A percentile compares a stretch with the other conserved stretches of the same genome.
Evolutionary conservation across 441 rosid species (phyloP).

Genomic region (Theobroma grandiflorum): DNA sequence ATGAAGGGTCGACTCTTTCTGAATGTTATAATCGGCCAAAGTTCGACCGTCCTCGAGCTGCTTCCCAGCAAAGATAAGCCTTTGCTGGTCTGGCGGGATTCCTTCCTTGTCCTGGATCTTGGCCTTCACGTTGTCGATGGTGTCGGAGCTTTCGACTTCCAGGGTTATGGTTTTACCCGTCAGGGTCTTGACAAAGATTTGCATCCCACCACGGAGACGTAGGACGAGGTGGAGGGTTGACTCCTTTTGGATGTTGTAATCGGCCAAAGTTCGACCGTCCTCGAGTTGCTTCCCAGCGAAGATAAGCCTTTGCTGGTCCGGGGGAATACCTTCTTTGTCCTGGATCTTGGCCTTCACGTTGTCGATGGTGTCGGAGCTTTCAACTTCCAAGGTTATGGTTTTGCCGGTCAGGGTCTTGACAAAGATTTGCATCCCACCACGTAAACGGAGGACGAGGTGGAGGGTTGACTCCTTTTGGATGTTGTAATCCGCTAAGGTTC

Average conservation of each 20-base stretch:
- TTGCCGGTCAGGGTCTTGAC: slow-evolving; percentile 68
- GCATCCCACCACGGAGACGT: slow-evolving; percentile 71
- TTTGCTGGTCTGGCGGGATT: slow-evolving; percentile 69
- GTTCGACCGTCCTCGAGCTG: slow-evolving; percentile 70
- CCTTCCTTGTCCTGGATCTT: slow-evolving; percentile 76
- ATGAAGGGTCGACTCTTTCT: slow-evolving; percentile 66
- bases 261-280: slow-evolving; percentile 66
- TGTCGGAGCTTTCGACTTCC: slow-evolving; percentile 68
- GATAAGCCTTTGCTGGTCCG: slow-evolving; percentile 71
- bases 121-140: slow-evolving; percentile 66
- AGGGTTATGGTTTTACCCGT: slow-evolving; percentile 68
- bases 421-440: slow-evolving; percentile 72
- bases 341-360: slow-evolving; percentile 73
- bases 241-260: slow-evolving; percentile 71
- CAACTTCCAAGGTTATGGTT: slow-evolving; percentile 63
- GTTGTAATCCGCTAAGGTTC: slow-evolving; percentile 62
- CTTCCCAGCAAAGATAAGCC: slow-evolving; percentile 65
- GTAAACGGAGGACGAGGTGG: too few relatives aligned
- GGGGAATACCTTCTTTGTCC: slow-evolving; percentile 71
- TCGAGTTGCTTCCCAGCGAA: slow-evolving; percentile 70
- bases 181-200: slow-evolving; percentile 65
- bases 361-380: slow-evolving; percentile 70
- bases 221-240: slow-evolving; percentile 60
- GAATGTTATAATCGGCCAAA: slow-evolving; percentile 63
- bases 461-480: slow-evolving; percentile 69